phyloP scores from a whole-genome alignment of 75 land plant species.

The Pinus albicaulis region DNA sequence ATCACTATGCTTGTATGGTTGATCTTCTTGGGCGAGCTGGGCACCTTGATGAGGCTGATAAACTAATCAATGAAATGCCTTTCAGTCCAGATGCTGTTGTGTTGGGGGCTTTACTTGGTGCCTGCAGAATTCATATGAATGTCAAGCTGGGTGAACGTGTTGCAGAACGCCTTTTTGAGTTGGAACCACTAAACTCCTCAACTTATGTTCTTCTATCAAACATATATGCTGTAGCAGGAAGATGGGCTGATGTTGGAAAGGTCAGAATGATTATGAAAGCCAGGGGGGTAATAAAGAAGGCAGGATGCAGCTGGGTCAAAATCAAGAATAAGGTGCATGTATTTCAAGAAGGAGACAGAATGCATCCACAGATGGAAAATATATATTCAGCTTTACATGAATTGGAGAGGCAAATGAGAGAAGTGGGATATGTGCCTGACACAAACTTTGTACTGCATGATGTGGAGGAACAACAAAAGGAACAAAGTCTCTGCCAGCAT shows the following conservation, averaged over 20 bases:
- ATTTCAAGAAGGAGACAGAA: constrained; percentile 38
- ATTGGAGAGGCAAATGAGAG: constrained; percentile 20
- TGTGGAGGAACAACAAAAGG: neutral
- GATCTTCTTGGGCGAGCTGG: constrained; percentile 41
- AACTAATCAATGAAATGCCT: constrained; percentile 33
- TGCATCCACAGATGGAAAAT: constrained; percentile 29
- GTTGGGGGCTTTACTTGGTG: constrained; percentile 38
- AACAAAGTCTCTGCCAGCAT: neutral
- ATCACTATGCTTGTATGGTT: constrained; percentile 44
- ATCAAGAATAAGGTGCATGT: constrained; percentile 30
- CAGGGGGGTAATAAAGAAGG: constrained; percentile 33
- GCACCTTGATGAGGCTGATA: constrained; percentile 25
- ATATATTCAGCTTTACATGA: constrained; percentile 21
- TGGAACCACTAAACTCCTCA: constrained; percentile 32
- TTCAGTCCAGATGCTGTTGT: constrained; percentile 20
- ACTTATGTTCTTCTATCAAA: constrained; percentile 43
- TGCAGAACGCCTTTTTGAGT: constrained; percentile 20
- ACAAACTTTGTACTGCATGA: neutral
- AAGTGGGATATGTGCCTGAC: neutral
- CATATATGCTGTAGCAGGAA: constrained; percentile 42
- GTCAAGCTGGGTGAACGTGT: constrained; percentile 23
- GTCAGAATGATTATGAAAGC: constrained; percentile 36
- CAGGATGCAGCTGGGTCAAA: constrained; percentile 42
- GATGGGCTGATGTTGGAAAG: constrained; percentile 44
- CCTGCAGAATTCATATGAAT: constrained; percentile 19